Percentiles rank a stretch among this genome's conserved stretches.
phyloP scores from a whole-genome alignment of 352 stramenopile genomes.

The Phytophthora tentaculata region DNA sequence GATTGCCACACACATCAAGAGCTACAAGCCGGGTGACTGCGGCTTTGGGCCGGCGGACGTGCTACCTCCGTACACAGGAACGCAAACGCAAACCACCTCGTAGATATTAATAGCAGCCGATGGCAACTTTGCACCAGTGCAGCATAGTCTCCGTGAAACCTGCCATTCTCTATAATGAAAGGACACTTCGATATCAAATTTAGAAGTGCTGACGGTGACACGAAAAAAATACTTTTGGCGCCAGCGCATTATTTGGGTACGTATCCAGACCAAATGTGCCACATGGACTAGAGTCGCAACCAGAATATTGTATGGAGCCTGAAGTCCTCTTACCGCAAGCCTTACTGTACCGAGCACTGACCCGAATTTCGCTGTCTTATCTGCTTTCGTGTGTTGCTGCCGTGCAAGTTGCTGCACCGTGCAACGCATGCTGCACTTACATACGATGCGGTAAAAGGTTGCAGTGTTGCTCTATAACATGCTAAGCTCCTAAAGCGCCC shows the following conservation, averaged over 20 bases:
- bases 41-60: slow-evolving; percentile 44
- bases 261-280: too few relatives aligned
- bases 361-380: slow-evolving; percentile 1
- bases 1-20: slow-evolving; percentile 57
- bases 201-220: too few relatives aligned
- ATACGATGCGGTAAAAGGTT: slow-evolving; percentile 13
- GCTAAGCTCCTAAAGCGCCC: not conserved
- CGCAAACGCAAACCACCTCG: slow-evolving; percentile 3
- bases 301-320: too few relatives aligned
- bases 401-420: too few relatives aligned
- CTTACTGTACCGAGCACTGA: not conserved
- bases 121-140: too few relatives aligned
- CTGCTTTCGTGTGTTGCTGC: slow-evolving; percentile 1
- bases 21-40: slow-evolving; percentile 56
- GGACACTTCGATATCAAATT: slow-evolving; percentile 5
- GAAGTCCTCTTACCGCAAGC: too few relatives aligned
- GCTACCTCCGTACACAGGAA: slow-evolving; percentile 40
- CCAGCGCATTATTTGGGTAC: too few relatives aligned
- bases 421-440: slow-evolving; percentile 5
- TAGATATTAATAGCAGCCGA: too few relatives aligned
- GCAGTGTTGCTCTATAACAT: slow-evolving; percentile 7
- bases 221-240: too few relatives aligned
- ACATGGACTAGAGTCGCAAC: too few relatives aligned
- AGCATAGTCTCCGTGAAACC: not conserved
- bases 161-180: slow-evolving; percentile 10